These are phyloP conservation scores for Citrus australasica DNA, from an alignment of 345 rosid species.

Conservation along the genomic window DNA sequence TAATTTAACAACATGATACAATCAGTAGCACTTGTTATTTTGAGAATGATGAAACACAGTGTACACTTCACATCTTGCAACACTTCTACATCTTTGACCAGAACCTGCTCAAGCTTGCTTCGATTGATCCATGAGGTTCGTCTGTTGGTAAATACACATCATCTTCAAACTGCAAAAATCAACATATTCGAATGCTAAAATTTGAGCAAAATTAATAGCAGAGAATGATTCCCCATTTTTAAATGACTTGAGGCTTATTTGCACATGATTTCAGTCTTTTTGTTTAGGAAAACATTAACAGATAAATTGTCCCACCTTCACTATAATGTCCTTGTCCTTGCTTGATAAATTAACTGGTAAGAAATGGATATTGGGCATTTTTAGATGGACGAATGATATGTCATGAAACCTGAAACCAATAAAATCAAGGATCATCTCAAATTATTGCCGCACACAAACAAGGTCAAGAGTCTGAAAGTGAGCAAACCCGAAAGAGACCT, in stretches of 20 bases:
- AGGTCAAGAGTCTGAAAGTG: neutral
- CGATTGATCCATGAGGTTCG: slow-evolving; percentile 92
- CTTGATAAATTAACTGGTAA: slow-evolving; percentile 76
- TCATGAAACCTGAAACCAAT: slow-evolving; percentile 56
- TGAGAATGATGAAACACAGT: neutral
- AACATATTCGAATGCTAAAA: neutral
- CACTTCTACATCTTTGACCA: slow-evolving; percentile 61
- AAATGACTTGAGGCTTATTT: neutral
- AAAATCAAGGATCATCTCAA: slow-evolving; percentile 5
- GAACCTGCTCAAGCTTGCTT: slow-evolving; percentile 74
- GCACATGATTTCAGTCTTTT: too few species aligned
- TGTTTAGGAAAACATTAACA: neutral
- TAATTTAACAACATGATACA: neutral
- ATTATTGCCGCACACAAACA: neutral
- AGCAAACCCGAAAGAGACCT: slow-evolving; percentile 42
- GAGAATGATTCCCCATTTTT: neutral
- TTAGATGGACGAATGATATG: slow-evolving; percentile 61
- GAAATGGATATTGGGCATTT: slow-evolving; percentile 94
- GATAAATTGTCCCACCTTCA: slow-evolving; percentile 50
- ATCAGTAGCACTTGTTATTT: neutral
- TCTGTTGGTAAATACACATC: slow-evolving; percentile 84
- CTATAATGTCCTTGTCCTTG: slow-evolving; percentile 63
- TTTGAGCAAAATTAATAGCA: neutral
- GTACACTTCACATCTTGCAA: neutral
- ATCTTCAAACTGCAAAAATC: slow-evolving; percentile 64